phyloP scores from a whole-genome alignment of 1,284 basidiomycete genomes.

The Trichosporon asahii region DNA sequence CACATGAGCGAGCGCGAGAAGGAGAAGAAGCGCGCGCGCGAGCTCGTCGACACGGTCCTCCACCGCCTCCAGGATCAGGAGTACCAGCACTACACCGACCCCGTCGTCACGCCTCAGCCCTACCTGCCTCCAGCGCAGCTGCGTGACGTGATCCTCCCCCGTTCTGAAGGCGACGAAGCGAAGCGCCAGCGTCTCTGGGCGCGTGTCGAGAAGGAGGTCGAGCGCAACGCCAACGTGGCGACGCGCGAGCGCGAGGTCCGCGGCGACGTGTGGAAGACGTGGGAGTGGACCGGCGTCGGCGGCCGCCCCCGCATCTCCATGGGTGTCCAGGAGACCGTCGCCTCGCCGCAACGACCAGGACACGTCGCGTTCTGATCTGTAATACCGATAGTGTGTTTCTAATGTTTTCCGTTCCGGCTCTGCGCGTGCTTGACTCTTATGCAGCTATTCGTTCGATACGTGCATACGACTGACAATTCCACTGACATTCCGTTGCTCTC shows the following conservation, averaged over 20 bases:
- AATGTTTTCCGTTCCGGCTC: neutral
- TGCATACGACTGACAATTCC: too few species aligned
- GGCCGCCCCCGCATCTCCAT: neutral
- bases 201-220: slow-evolving; percentile 79
- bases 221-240: slow-evolving; percentile 90
- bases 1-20: slow-evolving; percentile 57
- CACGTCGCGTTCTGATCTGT: slow-evolving; percentile 4
- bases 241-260: slow-evolving; percentile 80
- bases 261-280: slow-evolving; percentile 63
- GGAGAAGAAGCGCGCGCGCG: slow-evolving; percentile 69
- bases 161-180: slow-evolving; percentile 66
- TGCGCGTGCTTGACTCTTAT: neutral
- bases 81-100: slow-evolving; percentile 69
- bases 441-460: neutral
- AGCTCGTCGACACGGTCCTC: slow-evolving; percentile 74
- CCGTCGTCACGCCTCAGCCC: slow-evolving; percentile 69
- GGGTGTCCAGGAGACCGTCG: neutral
- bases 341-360: slow-evolving; percentile 1
- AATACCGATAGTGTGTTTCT: neutral
- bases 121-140: slow-evolving; percentile 86
- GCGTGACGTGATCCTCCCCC: slow-evolving; percentile 80
- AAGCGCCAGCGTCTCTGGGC: slow-evolving; percentile 74
- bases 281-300: slow-evolving; percentile 54
- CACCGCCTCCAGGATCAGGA: slow-evolving; percentile 74
- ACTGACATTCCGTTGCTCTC: too few species aligned